phyloP scores from a whole-genome alignment of 106 monocot species.

The Cymbidium sinense region DNA sequence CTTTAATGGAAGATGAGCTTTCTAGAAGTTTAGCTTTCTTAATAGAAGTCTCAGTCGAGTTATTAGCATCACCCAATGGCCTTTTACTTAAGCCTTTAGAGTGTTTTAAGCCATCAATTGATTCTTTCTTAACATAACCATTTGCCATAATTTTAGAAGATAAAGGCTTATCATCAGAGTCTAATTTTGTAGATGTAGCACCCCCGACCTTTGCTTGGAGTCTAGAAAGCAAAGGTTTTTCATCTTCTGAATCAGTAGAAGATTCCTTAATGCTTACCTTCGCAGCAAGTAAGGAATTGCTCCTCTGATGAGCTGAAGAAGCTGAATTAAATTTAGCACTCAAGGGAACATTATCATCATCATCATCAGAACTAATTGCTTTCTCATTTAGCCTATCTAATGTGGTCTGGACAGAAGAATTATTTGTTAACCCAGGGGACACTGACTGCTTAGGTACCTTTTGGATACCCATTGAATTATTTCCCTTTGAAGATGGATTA shows the following conservation, averaged over 20 bases:
- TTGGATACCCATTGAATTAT: not conserved
- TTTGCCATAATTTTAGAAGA: constrained; percentile 26
- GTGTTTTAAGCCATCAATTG: constrained; percentile 5
- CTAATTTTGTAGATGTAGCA: constrained; percentile 18
- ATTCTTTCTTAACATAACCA: constrained; percentile 27
- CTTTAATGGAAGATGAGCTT: constrained; percentile 19
- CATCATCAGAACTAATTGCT: constrained; percentile 9
- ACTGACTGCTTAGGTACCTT: constrained; percentile 2
- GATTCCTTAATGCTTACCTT: constrained; percentile 5
- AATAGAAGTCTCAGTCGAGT: constrained; percentile 13
- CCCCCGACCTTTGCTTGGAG: constrained; percentile 22
- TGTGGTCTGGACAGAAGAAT: not conserved
- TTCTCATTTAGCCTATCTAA: not conserved
- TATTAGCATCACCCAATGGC: constrained; percentile 12
- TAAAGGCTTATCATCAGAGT: constrained; percentile 37
- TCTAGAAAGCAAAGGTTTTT: constrained; percentile 41
- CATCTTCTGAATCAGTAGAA: constrained; percentile 42
- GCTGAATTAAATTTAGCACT: constrained; percentile 23
- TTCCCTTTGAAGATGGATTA: constrained; percentile 9
- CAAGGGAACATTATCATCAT: constrained; percentile 33
- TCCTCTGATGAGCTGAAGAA: not conserved
- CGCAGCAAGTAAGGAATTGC: not conserved
- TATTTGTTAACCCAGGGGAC: not conserved
- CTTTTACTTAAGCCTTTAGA: constrained; percentile 37
- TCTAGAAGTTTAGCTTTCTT: constrained; percentile 56